Conservation (phyloP, 345 rosid genomes). For the Eucalyptus globulus region DNA sequence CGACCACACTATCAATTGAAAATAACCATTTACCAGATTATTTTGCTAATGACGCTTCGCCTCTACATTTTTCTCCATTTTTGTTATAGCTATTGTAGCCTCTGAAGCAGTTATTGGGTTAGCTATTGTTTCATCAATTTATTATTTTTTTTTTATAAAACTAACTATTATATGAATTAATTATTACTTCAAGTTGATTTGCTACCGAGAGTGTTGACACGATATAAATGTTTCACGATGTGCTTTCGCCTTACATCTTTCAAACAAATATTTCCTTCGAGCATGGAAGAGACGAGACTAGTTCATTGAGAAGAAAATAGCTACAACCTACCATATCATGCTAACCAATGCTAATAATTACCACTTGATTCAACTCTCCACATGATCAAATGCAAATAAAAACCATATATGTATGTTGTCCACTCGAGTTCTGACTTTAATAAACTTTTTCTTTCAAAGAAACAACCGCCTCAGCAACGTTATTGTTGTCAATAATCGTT, state of each 20-base stretch:
- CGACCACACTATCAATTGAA: not conserved
- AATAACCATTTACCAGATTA: not conserved
- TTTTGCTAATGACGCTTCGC: not conserved
- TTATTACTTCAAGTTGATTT: not conserved
- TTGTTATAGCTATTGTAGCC: too few species aligned
- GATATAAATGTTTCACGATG: not conserved
- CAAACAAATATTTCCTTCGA: not conserved
- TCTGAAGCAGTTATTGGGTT: too few species aligned
- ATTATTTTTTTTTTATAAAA: not conserved
- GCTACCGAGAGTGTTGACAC: not conserved
- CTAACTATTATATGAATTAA: not conserved
- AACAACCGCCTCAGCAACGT: accelerated
- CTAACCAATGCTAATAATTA: not conserved
- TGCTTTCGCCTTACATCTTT: not conserved
- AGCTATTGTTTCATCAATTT: too few species aligned
- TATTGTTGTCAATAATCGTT: not conserved
- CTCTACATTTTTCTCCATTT: not conserved
- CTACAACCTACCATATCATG: not conserved
- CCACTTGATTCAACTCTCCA: not conserved
- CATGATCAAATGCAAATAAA: not conserved
- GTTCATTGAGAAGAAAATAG: not conserved
- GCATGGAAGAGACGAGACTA: not conserved
- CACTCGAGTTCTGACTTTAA: not conserved
- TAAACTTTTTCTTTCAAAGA: not conserved
- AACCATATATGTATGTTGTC: not conserved